Evolutionary conservation across 305 asterid species (phyloP).

Genomic region (Withania somnifera): DNA sequence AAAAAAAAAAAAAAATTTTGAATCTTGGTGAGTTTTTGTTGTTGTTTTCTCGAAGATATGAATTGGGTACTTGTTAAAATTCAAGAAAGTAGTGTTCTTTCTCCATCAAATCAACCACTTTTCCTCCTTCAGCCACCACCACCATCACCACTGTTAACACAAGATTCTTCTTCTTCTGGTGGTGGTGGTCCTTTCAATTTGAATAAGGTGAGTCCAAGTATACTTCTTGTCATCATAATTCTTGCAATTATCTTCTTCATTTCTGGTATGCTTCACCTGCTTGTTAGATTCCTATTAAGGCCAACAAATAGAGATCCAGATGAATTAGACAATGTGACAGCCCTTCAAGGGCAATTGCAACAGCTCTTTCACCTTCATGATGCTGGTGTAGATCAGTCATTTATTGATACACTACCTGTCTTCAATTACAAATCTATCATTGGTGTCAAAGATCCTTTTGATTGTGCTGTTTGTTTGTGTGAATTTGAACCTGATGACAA

Average conservation of each 20-base stretch:
- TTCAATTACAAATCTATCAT: constrained; percentile 71
- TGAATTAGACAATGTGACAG: constrained; percentile 58
- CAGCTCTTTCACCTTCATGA: constrained; percentile 85
- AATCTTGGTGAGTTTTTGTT: not conserved
- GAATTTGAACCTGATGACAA: constrained; percentile 74
- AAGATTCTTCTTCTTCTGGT: constrained; percentile 4
- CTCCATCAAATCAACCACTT: constrained; percentile 38
- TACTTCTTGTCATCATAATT: constrained; percentile 56
- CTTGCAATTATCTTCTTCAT: constrained; percentile 73
- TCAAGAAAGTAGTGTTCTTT: constrained; percentile 28
- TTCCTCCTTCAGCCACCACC: constrained; percentile 28
- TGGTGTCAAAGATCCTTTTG: constrained; percentile 77
- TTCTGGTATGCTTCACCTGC: constrained; percentile 72
- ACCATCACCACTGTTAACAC: constrained; percentile 23
- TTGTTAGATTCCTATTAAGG: constrained; percentile 48
- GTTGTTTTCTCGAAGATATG: constrained; percentile 13
- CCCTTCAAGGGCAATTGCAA: constrained; percentile 80
- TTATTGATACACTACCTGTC: constrained; percentile 69
- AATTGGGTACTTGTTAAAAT: constrained; percentile 18
- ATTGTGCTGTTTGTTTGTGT: constrained; percentile 85
- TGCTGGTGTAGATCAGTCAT: constrained; percentile 88
- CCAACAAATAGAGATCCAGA: constrained; percentile 53
- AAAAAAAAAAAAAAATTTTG: not conserved
- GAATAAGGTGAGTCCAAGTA: constrained; percentile 62
- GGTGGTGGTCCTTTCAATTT: constrained; percentile 34